These are phyloP conservation scores for Protomyces macrosporus DNA, from an alignment of 1,139 yeast genomes.

Conservation along the genomic window DNA sequence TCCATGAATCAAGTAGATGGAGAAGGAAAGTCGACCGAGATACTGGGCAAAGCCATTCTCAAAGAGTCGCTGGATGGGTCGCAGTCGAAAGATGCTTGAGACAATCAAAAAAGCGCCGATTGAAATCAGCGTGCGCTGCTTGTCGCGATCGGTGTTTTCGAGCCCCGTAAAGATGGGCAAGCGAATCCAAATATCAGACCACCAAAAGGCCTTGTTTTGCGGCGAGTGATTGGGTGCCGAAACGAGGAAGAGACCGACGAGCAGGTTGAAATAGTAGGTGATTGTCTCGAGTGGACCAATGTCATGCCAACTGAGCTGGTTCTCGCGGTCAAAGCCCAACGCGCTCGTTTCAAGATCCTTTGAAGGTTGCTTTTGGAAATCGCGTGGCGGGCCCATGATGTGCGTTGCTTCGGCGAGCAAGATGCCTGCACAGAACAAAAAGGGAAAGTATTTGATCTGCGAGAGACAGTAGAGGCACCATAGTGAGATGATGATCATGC, in stretches of 20 bases:
- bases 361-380: not conserved
- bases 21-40: slow-evolving; percentile 5
- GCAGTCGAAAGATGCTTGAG: slow-evolving; percentile 8
- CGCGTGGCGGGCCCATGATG: slow-evolving; percentile 1
- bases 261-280: not conserved
- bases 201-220: slow-evolving; percentile 11
- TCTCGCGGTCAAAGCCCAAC: not conserved
- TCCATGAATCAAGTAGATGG: slow-evolving; percentile 18
- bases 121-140: not conserved
- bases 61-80: not conserved
- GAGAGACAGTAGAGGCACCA: slow-evolving; percentile 22
- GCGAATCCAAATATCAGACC: slow-evolving; percentile 7
- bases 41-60: slow-evolving; percentile 13
- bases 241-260: slow-evolving; percentile 8
- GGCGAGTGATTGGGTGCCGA: slow-evolving; percentile 11
- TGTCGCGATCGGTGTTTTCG: not conserved
- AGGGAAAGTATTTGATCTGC: slow-evolving; percentile 19
- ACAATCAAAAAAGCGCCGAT: slow-evolving; percentile 11
- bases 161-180: not conserved
- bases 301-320: not conserved
- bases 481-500: slow-evolving; percentile 5
- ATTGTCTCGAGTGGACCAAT: not conserved
- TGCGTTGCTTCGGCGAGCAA: slow-evolving; percentile 15
- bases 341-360: not conserved
- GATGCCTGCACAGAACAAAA: slow-evolving; percentile 17